Conservation (phyloP, 2,329 filamentous ascomycete genomes). For the Phaeosphaeria sp. region DNA sequence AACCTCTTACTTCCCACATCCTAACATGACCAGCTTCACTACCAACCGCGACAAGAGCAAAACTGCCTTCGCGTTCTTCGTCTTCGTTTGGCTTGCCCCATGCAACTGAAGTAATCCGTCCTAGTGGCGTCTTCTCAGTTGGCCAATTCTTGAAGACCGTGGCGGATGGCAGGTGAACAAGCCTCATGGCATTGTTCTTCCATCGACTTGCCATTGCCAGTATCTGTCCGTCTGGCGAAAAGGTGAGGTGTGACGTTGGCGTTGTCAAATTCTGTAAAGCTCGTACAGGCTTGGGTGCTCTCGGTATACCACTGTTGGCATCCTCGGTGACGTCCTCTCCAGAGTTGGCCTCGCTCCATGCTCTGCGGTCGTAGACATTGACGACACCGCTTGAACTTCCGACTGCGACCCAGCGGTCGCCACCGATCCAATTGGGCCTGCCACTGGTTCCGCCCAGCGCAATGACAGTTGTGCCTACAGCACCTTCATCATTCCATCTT, state of each 20-base stretch:
- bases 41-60: slow-evolving; percentile 74
- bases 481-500: slow-evolving; percentile 89
- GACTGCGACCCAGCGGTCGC: slow-evolving; percentile 87
- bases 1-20: slow-evolving; percentile 73
- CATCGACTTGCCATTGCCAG: slow-evolving; percentile 84
- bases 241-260: slow-evolving; percentile 77
- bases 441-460: slow-evolving; percentile 75
- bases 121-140: slow-evolving; percentile 85
- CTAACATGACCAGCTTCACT: slow-evolving; percentile 89
- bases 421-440: slow-evolving; percentile 68
- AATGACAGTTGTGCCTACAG: slow-evolving; percentile 82
- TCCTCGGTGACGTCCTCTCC: slow-evolving; percentile 25
- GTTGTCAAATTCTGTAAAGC: slow-evolving; percentile 87
- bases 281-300: slow-evolving; percentile 73
- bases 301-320: slow-evolving; percentile 61
- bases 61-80: slow-evolving; percentile 67
- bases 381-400: slow-evolving; percentile 87
- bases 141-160: slow-evolving; percentile 98
- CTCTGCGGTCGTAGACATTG: slow-evolving; percentile 87
- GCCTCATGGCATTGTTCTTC: slow-evolving; percentile 85
- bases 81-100: slow-evolving; percentile 54
- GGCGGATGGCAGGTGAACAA: slow-evolving; percentile 90
- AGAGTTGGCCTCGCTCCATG: slow-evolving; percentile 57
- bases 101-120: slow-evolving; percentile 71
- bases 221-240: slow-evolving; percentile 89